Evolutionary conservation across 1,284 basidiomycete genomes (phyloP), one percentile per base, ranked within the genome.

Genomic region (Austroboletus sp.): DNA sequence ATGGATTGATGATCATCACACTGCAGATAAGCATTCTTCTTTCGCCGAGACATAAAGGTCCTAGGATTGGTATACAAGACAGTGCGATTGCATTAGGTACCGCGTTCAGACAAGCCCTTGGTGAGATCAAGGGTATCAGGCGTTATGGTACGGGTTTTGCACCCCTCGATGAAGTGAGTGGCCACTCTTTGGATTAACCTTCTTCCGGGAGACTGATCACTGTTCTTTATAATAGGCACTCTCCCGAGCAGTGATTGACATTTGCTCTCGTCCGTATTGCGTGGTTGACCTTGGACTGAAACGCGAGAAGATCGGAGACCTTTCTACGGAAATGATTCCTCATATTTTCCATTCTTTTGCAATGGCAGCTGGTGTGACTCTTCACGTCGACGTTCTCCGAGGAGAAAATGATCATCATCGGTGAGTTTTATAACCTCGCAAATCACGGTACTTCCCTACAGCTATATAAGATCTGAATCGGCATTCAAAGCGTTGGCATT

Each of bases 1-100:
- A 13, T 90, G 86, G 80, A 97, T 98, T 52, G 96, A 99, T 69
- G 96, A 99, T 70, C 96, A 99, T 66, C 96, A 99, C 71, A 92
- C 95, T 37, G 92, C 95, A 76, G 93, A 92, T 88, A 76, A 79
- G 84, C 79, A 44, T 46, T 44, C 15, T 33, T n/a, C 15, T 34
- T 41, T 40, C 11, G 25, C 30, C 31, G 45, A 50, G 51, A 52
- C 48, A 32, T 21, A 17, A 38, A 4, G 58, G 42, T 51, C 46
- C 51, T 52, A 43, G 30, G 49, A 45, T 54, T 53, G 44, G 46
- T 53, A 41, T 66, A 89, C 86, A 97, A 78, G 94, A 97, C 69
- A 88, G 82, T 63, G 92, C 93, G 10, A 84, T 97, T 49, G 93
- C 91, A 4, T 75, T 98, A 9, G 94, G 94, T 11, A 82, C 85